Evolutionary conservation across 768 basidiomycete genomes (phyloP), one percentile per base, ranked within the genome.

Genomic region (Dictyophora rubrovolvata): DNA sequence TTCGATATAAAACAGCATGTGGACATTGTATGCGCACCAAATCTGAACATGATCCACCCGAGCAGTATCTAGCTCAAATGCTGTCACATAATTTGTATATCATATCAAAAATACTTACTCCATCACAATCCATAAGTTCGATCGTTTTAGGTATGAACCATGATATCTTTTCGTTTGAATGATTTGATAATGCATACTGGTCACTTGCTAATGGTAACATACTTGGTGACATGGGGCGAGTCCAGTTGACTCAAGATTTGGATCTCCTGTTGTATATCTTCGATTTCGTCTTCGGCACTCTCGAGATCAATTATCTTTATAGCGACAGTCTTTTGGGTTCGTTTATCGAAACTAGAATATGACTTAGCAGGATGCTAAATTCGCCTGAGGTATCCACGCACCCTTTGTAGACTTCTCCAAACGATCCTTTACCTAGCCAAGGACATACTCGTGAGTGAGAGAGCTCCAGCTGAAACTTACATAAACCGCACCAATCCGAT

Each of bases 291-390:
- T 72, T 98, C 96, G 54, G 96, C 96, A 68, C 90, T 93, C 73
- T 99, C 96, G 34, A 99, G 82, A 76, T 98, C 94, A 70, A 99
- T 98, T 66, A 98, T 95, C 85, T 94, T 99, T 78, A 99, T 98
- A 49, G 96, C 96, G 22, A 99, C 96, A 0, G 95, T 93, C 76
- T 87, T 88, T 71, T 93, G 90, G 22, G 94, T 96, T 60, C 92
- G 81, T 69, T 92, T 92, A 74, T 98, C 94, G 67, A 90, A 97
- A 59, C 94, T 96, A 65, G 6, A 54, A 17, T 28, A 56, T 52
- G 65, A 53, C 50, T 36, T 50, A 59, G 61, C 53, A 57, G 50
- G 56, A 50, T 42, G 14, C 37, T 61, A 18, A 54, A 48, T 20
- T 36, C 46, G 53, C 33, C 55, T 60, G 53, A 53, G n/a, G 9